A percentile compares a stretch with the other conserved stretches of the same genome.
These are phyloP conservation scores for Parastagonospora avenae DNA, from an alignment of 2,329 filamentous ascomycete genomes.

Conservation along the genomic window DNA sequence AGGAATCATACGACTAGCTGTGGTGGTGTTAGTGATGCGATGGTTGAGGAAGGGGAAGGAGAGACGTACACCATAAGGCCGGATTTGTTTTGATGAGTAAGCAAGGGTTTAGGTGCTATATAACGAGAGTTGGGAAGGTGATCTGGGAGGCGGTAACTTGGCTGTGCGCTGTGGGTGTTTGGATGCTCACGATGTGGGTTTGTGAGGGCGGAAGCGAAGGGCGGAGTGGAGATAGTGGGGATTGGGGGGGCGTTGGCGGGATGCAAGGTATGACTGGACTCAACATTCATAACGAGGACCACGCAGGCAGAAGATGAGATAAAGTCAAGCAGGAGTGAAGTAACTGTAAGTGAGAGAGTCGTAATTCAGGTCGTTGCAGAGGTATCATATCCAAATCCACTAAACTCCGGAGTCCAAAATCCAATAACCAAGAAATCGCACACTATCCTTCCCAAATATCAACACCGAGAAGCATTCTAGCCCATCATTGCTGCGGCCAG, in stretches of 20 bases:
- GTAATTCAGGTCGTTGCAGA: background rate
- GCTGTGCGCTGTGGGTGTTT: too few relatives aligned
- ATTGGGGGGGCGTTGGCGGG: background rate
- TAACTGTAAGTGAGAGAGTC: background rate
- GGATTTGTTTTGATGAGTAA: background rate
- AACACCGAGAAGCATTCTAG: background rate
- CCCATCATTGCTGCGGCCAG: slow-evolving; percentile 12
- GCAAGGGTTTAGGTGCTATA: background rate
- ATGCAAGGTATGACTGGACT: background rate
- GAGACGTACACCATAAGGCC: background rate
- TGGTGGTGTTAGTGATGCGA: background rate
- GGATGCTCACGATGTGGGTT: background rate
- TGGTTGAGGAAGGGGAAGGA: background rate
- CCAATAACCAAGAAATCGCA: background rate
- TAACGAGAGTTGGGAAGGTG: background rate
- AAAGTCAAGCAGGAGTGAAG: background rate
- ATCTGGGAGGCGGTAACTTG: too few relatives aligned
- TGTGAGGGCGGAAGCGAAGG: background rate
- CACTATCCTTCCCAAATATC: background rate
- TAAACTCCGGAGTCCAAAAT: background rate
- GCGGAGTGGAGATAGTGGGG: background rate
- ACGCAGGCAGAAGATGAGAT: background rate
- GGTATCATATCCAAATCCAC: slow-evolving; percentile 3
- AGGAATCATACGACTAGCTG: slow-evolving; percentile 2
- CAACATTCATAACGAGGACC: background rate